Evolutionary conservation across 441 rosid species (phyloP).

Genomic region (Jatropha podagrica): DNA sequence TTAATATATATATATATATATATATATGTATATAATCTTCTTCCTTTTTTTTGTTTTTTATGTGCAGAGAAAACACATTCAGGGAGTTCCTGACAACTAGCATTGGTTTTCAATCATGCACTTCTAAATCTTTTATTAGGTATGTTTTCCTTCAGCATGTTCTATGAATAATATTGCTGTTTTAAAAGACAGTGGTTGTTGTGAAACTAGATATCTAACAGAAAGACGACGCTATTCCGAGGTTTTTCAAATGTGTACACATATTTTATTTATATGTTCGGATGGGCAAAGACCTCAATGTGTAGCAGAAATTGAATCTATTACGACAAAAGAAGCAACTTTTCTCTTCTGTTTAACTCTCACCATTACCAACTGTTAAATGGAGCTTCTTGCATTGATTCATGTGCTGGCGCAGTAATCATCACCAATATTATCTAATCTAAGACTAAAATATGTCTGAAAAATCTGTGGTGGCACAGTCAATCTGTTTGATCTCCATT

Average conservation of each 20-base stretch:
- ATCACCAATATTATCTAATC: background rate
- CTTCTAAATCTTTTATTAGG: background rate
- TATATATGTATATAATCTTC: too few relatives aligned
- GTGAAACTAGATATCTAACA: background rate
- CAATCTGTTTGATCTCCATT: too few relatives aligned
- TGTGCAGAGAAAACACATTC: background rate
- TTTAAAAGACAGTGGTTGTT: background rate
- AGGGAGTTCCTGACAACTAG: background rate
- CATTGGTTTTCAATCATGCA: background rate
- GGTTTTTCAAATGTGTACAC: background rate
- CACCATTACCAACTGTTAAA: background rate
- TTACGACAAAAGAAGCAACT: background rate
- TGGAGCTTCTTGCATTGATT: background rate
- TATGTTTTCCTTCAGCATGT: background rate
- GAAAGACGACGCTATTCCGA: background rate
- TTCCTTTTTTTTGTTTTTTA: too few relatives aligned
- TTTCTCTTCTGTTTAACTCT: background rate
- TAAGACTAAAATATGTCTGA: background rate
- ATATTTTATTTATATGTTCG: background rate
- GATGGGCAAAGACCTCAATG: background rate
- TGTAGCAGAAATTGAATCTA: background rate
- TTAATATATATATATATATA: background rate
- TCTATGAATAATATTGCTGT: background rate
- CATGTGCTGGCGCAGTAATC: background rate
- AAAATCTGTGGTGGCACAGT: background rate